Base-by-base conservation (phyloP, 148 eudicot genomes). In the Rheum nobile region DNA sequence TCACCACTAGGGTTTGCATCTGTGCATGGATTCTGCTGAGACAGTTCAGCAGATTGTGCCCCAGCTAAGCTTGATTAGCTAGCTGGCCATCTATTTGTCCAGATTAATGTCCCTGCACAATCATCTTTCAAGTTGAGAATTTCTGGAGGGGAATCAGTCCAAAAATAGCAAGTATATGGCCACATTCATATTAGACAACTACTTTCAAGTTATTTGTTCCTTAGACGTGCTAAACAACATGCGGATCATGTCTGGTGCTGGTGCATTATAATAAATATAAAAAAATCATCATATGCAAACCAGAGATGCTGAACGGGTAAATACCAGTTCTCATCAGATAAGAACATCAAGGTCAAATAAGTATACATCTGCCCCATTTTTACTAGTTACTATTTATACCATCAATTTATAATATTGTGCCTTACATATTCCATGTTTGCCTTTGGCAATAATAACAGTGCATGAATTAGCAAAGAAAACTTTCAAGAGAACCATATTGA, bases 1-100 rank as follows among this genome's bases (percentile, higher is more conserved):
- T 86, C 73, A 84, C 86, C 42, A 83, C 85, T 52, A 83, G 76
- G 80, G 80, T 86, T 69, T 83, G 96, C 79, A 86, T 79, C 72
- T 80, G 87, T 39, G 72, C 74, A 67, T 84, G 83, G 90, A 83
- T 88, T 86, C 81, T 83, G 91, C 75, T 80, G 88, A 32, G 83
- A 82, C 8, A 87, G 67, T 65, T 85, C 88, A 78, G 85, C 76
- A 80, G 84, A 67, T 77, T 83, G 85, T 71, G 80, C 74, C 22
- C 88, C 84, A 82, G 82, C 73, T 85, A n/a, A n/a, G n/a, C n/a
- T n/a, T n/a, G n/a, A n/a, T n/a, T n/a, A n/a, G n/a, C n/a, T n/a
- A n/a, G n/a, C n/a, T n/a, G n/a, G n/a, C n/a, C n/a, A n/a, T n/a
- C n/a, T n/a, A n/a, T n/a, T n/a, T n/a, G n/a, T n/a, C n/a, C n/a